Conservation (phyloP, 148 eudicot species). For the Fagopyrum tataricum region DNA sequence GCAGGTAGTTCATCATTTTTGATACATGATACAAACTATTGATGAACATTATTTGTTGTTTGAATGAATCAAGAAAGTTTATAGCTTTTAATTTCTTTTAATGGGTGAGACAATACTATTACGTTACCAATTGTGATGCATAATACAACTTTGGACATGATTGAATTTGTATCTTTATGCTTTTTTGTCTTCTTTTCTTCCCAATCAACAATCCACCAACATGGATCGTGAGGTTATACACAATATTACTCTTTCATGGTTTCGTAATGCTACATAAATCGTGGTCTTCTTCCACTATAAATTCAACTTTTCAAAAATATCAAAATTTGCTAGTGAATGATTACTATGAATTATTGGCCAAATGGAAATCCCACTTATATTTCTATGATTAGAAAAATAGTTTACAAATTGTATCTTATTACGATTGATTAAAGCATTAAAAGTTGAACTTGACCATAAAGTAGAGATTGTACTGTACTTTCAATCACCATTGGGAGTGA, state of each 20-base stretch:
- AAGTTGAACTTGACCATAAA: neutral
- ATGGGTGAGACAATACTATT: neutral
- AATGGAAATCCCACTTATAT: neutral
- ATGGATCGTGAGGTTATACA: neutral
- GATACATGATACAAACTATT: neutral
- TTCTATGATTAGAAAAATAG: neutral
- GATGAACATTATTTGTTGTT: conserved; percentile 8
- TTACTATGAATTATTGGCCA: neutral
- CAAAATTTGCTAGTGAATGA: neutral
- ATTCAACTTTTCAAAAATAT: neutral
- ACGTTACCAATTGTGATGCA: conserved; percentile 7
- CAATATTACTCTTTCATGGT: neutral
- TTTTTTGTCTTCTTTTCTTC: neutral
- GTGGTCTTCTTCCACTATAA: conserved; percentile 1
- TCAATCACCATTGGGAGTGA: too few species aligned
- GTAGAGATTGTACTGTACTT: neutral
- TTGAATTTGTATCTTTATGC: neutral
- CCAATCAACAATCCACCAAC: conserved; percentile 4
- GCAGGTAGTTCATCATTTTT: neutral
- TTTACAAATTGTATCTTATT: neutral
- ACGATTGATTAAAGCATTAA: neutral
- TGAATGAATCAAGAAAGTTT: neutral
- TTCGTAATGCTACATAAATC: neutral
- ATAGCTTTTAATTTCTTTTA: neutral
- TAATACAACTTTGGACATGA: conserved; percentile 4